Evolutionary conservation across 2,329 filamentous ascomycete genomes (phyloP).

Genomic region (Aspergillus versicolor): DNA sequence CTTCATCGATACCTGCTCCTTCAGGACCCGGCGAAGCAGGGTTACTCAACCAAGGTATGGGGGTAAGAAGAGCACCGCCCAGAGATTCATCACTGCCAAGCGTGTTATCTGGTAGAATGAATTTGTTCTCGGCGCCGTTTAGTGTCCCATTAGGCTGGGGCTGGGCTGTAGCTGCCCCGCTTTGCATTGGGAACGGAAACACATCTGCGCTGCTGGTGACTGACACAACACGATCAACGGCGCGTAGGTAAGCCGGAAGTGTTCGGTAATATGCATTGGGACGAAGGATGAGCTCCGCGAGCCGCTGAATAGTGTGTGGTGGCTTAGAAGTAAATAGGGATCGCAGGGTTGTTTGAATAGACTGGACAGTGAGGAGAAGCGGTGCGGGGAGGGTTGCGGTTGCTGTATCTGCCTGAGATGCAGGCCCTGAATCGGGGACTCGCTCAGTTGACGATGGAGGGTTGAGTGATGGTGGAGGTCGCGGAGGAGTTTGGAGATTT

Average conservation of each 20-base stretch:
- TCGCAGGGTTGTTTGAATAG: conserved; percentile 60
- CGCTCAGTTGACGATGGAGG: conserved; percentile 39
- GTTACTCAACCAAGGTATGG: conserved; percentile 80
- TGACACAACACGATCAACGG: conserved; percentile 83
- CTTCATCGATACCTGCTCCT: conserved; percentile 17
- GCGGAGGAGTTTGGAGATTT: conserved; percentile 30
- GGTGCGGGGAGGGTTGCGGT: conserved; percentile 60
- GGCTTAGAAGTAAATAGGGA: conserved; percentile 71
- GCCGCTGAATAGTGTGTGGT: conserved; percentile 88
- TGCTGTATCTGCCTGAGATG: conserved; percentile 44
- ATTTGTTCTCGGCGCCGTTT: conserved; percentile 36
- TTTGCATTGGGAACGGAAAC: conserved; percentile 68
- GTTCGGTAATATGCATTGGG: conserved; percentile 79
- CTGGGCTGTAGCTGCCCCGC: conserved; percentile 18
- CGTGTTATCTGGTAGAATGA: conserved; percentile 33
- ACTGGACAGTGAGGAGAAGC: conserved; percentile 61
- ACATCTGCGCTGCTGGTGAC: conserved; percentile 78
- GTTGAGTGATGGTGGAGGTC: conserved; percentile 39
- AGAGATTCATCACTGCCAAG: conserved; percentile 84
- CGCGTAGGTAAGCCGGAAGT: conserved; percentile 81
- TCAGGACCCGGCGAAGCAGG: conserved; percentile 29
- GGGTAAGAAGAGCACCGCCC: conserved; percentile 86
- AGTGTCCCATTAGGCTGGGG: conserved; percentile 57
- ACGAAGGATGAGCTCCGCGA: conserved; percentile 78
- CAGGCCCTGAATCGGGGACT: conserved; percentile 43